These are phyloP conservation scores for Cyamopsis tetragonoloba DNA, from an alignment of 306 rosid species.

Conservation along the genomic window DNA sequence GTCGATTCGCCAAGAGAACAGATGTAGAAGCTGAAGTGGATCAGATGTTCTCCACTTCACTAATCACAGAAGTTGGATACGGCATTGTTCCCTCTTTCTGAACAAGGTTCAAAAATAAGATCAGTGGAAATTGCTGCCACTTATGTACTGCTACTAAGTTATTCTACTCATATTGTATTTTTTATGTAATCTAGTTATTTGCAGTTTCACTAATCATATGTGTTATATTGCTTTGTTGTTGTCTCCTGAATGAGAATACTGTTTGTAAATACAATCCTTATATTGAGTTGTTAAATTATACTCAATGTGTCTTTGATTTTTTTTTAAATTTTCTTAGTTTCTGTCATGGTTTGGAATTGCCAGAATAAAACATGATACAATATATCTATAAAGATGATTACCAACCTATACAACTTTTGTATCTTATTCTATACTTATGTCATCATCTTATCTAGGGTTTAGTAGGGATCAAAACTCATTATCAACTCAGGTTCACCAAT, in stretches of 20 bases:
- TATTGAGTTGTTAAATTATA: constrained; percentile 26
- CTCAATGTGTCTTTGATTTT: neutral
- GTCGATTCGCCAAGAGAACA: constrained; percentile 80
- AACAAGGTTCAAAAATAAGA: neutral
- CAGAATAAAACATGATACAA: no score
- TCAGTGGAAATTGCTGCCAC: constrained; percentile 11
- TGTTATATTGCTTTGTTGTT: constrained; percentile 32
- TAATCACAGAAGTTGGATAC: constrained; percentile 63
- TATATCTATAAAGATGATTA: no score
- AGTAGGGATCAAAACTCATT: neutral
- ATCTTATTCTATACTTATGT: neutral
- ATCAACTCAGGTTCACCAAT: neutral
- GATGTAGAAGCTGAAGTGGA: constrained; percentile 70
- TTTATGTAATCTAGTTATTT: constrained; percentile 35
- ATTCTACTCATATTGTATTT: constrained; percentile 32
- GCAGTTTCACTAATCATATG: constrained; percentile 25
- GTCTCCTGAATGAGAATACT: constrained; percentile 24
- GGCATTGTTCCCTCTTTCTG: constrained; percentile 87
- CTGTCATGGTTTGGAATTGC: neutral
- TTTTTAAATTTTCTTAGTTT: constrained; percentile 9
- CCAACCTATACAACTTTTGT: neutral
- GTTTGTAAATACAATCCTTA: constrained; percentile 47
- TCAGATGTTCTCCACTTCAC: constrained; percentile 65
- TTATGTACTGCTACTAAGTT: constrained; percentile 19
- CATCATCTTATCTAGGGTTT: neutral